phyloP scores from a whole-genome alignment of 2,329 filamentous ascomycete genomes.

The Colletotrichum magnum region DNA sequence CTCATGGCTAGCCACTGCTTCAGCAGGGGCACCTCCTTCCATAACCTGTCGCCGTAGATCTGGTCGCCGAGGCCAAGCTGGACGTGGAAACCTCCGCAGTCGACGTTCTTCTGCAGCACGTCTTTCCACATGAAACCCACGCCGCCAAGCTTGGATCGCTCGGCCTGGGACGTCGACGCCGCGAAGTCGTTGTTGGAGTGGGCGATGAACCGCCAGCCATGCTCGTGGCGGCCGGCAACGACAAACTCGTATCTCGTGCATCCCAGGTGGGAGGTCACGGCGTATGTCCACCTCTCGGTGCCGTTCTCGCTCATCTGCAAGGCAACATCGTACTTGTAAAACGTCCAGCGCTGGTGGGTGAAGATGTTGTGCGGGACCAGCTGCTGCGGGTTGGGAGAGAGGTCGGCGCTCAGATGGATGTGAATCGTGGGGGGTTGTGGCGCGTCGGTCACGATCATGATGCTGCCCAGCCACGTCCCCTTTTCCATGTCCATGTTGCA shows the following conservation, averaged over 20 bases:
- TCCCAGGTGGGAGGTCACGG: slow-evolving; percentile 94
- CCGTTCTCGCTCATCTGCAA: slow-evolving; percentile 88
- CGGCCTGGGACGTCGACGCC: slow-evolving; percentile 86
- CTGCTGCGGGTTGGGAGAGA: slow-evolving; percentile 93
- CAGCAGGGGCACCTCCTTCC: slow-evolving; percentile 94
- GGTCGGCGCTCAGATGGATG: slow-evolving; percentile 88
- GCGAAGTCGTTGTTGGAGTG: slow-evolving; percentile 98
- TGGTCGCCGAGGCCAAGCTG: slow-evolving; percentile 94
- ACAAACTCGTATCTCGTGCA: slow-evolving; percentile 99
- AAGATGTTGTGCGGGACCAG: slow-evolving; percentile 86
- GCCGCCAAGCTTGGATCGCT: slow-evolving; percentile 87
- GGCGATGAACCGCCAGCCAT: slow-evolving; percentile 94
- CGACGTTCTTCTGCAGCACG: slow-evolving; percentile 95
- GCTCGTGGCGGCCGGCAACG: slow-evolving; percentile 90
- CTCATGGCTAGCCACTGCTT: slow-evolving; percentile 96
- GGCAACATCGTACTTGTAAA: slow-evolving; percentile 95
- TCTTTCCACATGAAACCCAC: slow-evolving; percentile 99
- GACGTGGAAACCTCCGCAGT: slow-evolving; percentile 95
- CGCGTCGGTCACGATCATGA: slow-evolving; percentile 91
- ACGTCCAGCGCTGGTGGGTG: slow-evolving; percentile 93
- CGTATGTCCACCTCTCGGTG: slow-evolving; percentile 95
- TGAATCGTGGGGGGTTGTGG: slow-evolving; percentile 96
- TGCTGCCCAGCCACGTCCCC: slow-evolving; percentile 92
- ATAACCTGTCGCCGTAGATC: slow-evolving; percentile 94
- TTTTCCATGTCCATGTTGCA: slow-evolving; percentile 97